Percentiles rank a stretch among this genome's conserved stretches.
Conservation (phyloP, 73 alveolate genomes). For the Stentor coeruleus region DNA sequence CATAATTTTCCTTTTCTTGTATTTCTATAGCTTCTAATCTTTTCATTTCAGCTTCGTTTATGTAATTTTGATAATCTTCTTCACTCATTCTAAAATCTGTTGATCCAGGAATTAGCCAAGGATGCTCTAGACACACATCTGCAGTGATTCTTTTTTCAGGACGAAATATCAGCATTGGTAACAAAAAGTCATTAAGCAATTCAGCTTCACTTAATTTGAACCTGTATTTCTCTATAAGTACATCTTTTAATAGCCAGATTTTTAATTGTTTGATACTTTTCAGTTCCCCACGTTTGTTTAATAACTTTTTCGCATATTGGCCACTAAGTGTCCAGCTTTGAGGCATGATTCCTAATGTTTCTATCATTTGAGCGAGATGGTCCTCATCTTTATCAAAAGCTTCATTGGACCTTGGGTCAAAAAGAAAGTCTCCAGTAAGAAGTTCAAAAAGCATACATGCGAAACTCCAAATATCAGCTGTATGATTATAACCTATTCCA, state of each 20-base stretch:
- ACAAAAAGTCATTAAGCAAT: slow-evolving; percentile 62
- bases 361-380: slow-evolving; percentile 78
- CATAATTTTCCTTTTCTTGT: background rate
- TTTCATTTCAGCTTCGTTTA: background rate
- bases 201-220: slow-evolving; percentile 72
- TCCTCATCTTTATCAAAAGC: slow-evolving; percentile 61
- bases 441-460: slow-evolving; percentile 95
- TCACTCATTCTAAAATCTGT: slow-evolving; percentile 32
- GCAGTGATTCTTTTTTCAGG: slow-evolving; percentile 81
- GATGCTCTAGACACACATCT: slow-evolving; percentile 66
- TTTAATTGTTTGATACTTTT: slow-evolving; percentile 45
- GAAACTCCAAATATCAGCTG: slow-evolving; percentile 94
- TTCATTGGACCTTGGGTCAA: slow-evolving; percentile 82
- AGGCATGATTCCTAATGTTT: slow-evolving; percentile 70
- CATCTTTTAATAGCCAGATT: slow-evolving; percentile 65
- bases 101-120: slow-evolving; percentile 47
- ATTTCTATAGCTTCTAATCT: background rate
- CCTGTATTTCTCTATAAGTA: slow-evolving; percentile 63
- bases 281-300: slow-evolving; percentile 44
- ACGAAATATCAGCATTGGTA: slow-evolving; percentile 70
- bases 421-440: slow-evolving; percentile 94
- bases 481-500: slow-evolving; percentile 82
- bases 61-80: slow-evolving; percentile 11
- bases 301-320: slow-evolving; percentile 42
- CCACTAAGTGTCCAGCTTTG: slow-evolving; percentile 57